phyloP scores from a whole-genome alignment of 257 asterid genomes.

The Verbascum thapsus region DNA sequence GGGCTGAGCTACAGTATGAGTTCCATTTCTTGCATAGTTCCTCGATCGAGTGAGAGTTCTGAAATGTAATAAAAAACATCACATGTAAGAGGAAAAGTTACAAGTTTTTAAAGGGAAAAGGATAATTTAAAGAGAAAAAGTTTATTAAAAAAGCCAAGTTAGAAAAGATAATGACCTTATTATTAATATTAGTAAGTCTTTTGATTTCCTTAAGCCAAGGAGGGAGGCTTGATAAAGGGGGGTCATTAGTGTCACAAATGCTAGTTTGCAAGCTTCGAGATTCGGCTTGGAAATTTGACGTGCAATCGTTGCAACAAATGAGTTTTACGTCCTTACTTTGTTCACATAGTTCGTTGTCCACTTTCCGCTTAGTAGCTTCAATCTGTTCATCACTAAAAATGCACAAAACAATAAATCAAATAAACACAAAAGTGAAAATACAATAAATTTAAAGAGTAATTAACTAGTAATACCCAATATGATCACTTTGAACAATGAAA shows the following conservation, averaged over 20 bases:
- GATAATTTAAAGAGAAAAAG: background rate
- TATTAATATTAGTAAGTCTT: conserved; percentile 37
- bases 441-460: background rate
- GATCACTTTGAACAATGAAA: too few species aligned
- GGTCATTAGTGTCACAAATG: conserved; percentile 31
- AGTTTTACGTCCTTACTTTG: conserved; percentile 35
- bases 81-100: conserved; percentile 24
- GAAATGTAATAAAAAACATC: conserved; percentile 21
- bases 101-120: background rate
- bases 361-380: conserved; percentile 37
- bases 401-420: background rate
- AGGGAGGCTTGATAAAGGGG: conserved; percentile 59
- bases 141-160: background rate
- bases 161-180: conserved; percentile 45
- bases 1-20: conserved; percentile 53
- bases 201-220: conserved; percentile 64
- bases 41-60: conserved; percentile 42
- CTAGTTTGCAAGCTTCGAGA: conserved; percentile 33
- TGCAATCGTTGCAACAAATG: conserved; percentile 53
- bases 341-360: conserved; percentile 32
- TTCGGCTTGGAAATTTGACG: conserved; percentile 46
- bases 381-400: conserved; percentile 36
- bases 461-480: too few species aligned
- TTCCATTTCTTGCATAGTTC: conserved; percentile 64
- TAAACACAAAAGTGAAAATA: background rate